A percentile compares a stretch with the other conserved stretches of the same genome.
Conservation (phyloP, 768 basidiomycete species). For the Phaeotremella skinneri region DNA sequence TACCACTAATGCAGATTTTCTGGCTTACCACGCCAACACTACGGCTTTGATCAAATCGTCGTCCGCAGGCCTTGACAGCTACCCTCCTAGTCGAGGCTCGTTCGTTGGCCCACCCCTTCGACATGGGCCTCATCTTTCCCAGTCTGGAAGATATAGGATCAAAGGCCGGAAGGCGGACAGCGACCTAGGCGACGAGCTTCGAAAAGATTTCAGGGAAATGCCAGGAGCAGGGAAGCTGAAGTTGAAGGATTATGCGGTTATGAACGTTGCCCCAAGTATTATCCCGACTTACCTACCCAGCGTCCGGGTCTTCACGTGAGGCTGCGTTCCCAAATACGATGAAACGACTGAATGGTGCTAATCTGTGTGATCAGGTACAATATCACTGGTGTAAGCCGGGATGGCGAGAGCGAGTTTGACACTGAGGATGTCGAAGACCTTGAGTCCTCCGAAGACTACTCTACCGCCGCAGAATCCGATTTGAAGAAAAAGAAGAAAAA, state of each 20-base stretch:
- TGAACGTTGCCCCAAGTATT: conserved; percentile 76
- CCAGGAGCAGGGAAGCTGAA: conserved; percentile 58
- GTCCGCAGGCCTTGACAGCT: neutral
- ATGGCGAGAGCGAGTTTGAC: conserved; percentile 22
- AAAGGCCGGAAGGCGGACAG: conserved; percentile 54
- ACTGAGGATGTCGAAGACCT: conserved; percentile 43
- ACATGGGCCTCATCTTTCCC: conserved; percentile 14
- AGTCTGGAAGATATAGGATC: conserved; percentile 18
- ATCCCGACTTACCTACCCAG: conserved; percentile 85
- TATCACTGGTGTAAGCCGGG: conserved; percentile 54
- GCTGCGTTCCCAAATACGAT: neutral
- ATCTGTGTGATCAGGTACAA: conserved; percentile 58
- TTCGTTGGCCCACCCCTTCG: conserved; percentile 8
- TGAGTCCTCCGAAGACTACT: conserved; percentile 16
- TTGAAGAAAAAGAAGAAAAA: conserved; percentile 57
- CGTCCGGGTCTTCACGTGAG: conserved; percentile 70
- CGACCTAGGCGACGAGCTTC: conserved; percentile 55
- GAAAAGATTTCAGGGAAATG: conserved; percentile 66
- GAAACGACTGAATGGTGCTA: neutral
- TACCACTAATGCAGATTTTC: conserved; percentile 12
- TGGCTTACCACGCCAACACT: neutral
- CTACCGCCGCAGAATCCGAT: conserved; percentile 6
- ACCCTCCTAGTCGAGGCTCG: neutral
- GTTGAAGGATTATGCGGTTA: conserved; percentile 66
- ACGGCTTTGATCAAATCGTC: neutral